phyloP scores from a whole-genome alignment of 2,329 filamentous ascomycete species.

The Dryadomyces quercivorus region DNA sequence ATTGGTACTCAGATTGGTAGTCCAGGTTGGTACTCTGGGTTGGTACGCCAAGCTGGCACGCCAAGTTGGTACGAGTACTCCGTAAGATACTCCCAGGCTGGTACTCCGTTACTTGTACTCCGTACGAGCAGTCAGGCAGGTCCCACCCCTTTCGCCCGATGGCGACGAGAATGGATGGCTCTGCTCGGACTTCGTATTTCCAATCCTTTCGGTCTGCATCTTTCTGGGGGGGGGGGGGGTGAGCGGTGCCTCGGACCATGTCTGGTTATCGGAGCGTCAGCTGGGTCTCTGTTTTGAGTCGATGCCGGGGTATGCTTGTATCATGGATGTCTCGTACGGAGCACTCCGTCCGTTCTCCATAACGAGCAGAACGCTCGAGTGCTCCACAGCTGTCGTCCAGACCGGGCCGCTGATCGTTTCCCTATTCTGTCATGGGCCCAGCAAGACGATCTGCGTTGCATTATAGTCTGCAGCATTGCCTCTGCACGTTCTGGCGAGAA shows the following conservation, averaged over 20 bases:
- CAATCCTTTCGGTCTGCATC: neutral
- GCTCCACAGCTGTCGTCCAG: neutral
- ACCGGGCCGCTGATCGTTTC: neutral
- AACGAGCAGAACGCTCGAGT: no score
- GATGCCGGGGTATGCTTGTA: neutral
- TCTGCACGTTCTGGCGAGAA: neutral
- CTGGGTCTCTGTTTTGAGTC: neutral
- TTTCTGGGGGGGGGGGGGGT: no score
- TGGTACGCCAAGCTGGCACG: no score
- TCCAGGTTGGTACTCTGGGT: no score
- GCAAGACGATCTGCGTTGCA: neutral
- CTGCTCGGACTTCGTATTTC: neutral
- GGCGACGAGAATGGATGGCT: neutral
- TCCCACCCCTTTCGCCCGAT: neutral
- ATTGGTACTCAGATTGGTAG: no score
- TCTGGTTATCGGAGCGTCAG: no score
- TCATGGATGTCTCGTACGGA: no score
- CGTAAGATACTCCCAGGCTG: no score
- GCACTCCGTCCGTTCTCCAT: no score
- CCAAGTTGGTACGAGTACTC: no score
- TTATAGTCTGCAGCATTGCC: neutral
- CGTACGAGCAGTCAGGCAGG: no score
- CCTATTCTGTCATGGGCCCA: neutral
- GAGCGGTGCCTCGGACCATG: neutral
- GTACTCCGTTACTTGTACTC: no score